These are phyloP conservation scores for Anthostomella pinea DNA, from an alignment of 2,329 filamentous ascomycete genomes.

Conservation along the genomic window DNA sequence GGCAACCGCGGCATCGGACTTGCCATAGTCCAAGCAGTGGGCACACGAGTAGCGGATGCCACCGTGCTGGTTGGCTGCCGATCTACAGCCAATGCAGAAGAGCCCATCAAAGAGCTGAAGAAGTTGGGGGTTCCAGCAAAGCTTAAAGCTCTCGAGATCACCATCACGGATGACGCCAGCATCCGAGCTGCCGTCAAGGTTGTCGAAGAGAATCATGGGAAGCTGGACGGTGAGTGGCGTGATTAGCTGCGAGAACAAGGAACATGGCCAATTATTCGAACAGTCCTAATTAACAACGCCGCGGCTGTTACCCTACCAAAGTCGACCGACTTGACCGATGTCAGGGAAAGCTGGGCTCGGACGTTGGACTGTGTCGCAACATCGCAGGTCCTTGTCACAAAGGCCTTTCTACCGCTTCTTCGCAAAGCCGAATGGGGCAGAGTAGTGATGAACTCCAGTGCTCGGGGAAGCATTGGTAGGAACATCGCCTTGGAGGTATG, in stretches of 20 bases:
- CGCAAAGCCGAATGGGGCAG: slow-evolving; percentile 10
- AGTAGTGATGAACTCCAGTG: slow-evolving; percentile 9
- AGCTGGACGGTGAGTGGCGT: slow-evolving; percentile 9
- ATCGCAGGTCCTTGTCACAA: slow-evolving; percentile 12
- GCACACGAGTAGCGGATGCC: slow-evolving; percentile 6
- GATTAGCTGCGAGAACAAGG: neutral
- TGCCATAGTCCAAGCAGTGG: slow-evolving; percentile 9
- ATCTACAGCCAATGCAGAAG: slow-evolving; percentile 5
- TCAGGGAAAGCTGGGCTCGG: slow-evolving; percentile 8
- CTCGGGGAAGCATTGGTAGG: slow-evolving; percentile 5
- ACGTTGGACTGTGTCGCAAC: slow-evolving; percentile 9
- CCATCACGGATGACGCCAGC: slow-evolving; percentile 12
- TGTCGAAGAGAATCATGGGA: slow-evolving; percentile 11
- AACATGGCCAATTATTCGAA: neutral
- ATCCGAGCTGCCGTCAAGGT: slow-evolving; percentile 10
- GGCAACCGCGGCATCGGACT: slow-evolving; percentile 13
- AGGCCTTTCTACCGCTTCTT: slow-evolving; percentile 9
- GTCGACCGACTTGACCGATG: slow-evolving; percentile 8
- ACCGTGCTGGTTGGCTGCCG: slow-evolving; percentile 10
- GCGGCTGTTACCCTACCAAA: slow-evolving; percentile 7
- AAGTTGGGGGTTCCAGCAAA: slow-evolving; percentile 8
- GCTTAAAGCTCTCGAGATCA: slow-evolving; percentile 10
- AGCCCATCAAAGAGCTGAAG: slow-evolving; percentile 10
- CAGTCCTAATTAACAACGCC: slow-evolving; percentile 11
- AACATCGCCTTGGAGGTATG: slow-evolving; percentile 7